A percentile compares a stretch with the other conserved stretches of the same genome.
Evolutionary conservation across 768 basidiomycete genomes (phyloP).

Genomic region (Mycena galopus): DNA sequence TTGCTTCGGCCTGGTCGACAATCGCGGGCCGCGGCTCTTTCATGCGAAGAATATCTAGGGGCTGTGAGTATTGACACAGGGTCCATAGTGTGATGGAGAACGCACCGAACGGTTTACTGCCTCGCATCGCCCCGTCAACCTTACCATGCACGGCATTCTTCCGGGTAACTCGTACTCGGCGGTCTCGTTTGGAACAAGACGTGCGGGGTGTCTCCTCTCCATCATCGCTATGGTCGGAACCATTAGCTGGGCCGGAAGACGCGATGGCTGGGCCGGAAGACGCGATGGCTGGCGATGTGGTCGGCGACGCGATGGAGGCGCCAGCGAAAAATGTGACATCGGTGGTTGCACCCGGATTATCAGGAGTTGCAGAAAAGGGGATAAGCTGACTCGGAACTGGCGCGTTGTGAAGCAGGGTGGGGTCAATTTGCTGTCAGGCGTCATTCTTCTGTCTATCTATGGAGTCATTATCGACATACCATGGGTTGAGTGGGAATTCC

Average conservation of each 20-base stretch:
- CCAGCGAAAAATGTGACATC: neutral
- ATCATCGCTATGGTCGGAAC: neutral
- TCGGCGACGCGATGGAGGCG: neutral
- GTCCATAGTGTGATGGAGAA: neutral
- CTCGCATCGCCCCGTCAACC: slow-evolving; percentile 7
- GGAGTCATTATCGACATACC: no score
- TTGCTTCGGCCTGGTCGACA: neutral
- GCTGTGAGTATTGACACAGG: neutral
- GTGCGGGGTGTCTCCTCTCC: neutral
- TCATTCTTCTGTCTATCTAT: no score
- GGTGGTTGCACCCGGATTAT: neutral
- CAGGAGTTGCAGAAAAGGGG: no score
- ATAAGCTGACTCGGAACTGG: no score
- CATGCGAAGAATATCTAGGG: neutral
- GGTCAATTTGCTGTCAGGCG: neutral
- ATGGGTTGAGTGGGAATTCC: no score
- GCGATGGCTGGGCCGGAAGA: neutral
- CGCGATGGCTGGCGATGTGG: no score
- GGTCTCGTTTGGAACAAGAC: neutral
- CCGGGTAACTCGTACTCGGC: neutral
- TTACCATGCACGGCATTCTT: slow-evolving; percentile 2
- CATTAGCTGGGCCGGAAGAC: neutral
- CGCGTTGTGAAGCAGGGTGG: neutral
- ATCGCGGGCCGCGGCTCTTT: neutral
- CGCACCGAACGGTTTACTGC: neutral